Base-by-base conservation (phyloP, 352 stramenopile genomes). In the Blastocystis sp. region DNA sequence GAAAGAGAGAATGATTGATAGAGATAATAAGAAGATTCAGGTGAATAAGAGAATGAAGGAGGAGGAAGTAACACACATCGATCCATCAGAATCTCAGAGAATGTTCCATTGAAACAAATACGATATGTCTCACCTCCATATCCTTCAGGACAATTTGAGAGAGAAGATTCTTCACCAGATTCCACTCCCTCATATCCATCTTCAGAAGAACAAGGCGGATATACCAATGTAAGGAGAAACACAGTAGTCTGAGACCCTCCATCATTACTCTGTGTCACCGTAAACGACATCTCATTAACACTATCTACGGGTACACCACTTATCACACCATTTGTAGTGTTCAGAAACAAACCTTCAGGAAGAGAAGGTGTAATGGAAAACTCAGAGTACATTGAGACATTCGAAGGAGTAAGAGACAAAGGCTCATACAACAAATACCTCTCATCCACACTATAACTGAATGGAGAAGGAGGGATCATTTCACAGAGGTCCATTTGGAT, bases 131-230 rank as follows among this genome's bases (percentile, higher is more conserved):
- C 43, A 21, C 63, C 63, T 29, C 32, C 51, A 43, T 74, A 74
- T 21, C 63, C 63, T 9, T 19, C 21, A 0, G 32, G 14, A 74
- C 63, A 74, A 74, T 46, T 9, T 9, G 39, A 9, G 14, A 46
- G 35, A 2, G 19, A 46, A n/a, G 58, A 69, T 27, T 35, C 24
- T 32, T 69, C 58, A 35, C 58, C 58, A 69, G 58, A 69, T 35
- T 69, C 58, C 0, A 69, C 58, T 35, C 16, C 58, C n/a, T 69
- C 58, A 32, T 69, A 69, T 46, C 58, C 58, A 69, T 69, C 58
- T 2, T n/a, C 58, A 9, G 56, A 11, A 9, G 58, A 32, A 69
- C 58, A 69, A 69, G 9, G 9, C 1, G 35, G 58, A 39, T 69
- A 69, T n/a, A 35, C 32, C 29, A 69, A 35, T 19, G 42, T 39